Base-by-base conservation (phyloP, 2,329 filamentous ascomycete species). In the Grosmannia serpens region DNA sequence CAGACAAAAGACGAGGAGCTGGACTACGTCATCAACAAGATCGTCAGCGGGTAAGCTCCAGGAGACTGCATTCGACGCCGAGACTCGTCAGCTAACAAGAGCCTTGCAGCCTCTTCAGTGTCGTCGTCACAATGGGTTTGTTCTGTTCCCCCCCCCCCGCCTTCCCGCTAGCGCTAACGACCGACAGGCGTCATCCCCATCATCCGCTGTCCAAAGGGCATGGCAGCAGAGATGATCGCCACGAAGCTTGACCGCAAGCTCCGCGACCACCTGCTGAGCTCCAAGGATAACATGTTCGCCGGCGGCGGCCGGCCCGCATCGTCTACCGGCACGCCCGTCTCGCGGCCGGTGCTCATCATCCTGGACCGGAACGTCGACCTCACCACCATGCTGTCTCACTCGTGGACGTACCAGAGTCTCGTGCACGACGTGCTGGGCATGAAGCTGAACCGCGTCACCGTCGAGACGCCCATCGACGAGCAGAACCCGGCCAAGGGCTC, bases 351-450 rank as follows among this genome's bases (percentile, higher is more conserved):
- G 0, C 82, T 99, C 52, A 84, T 99, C 64, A 88, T 99, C 56
- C 86, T 97, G 53, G 94, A 99, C 72, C 86, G 94, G 65, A 97
- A 96, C 67, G 86, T 99, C 51, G 94, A 99, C 71, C 75, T 99
- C 57, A 90, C 96, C 63, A 91, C 94, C 2, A 97, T 99, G 94
- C 81, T 99, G n/a, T 96, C 92, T 17, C 94, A 99, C 73, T 96
- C 91, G 24, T 81, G 78, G 78, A 81, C 81, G 10, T 84, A 95
- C 66, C 91, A 95, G 70, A 94, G 89, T 9, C 76, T 96, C 13
- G 88, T 95, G 20, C 88, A 84, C 64, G 83, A 81, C 62, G 75
- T 81, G 20, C 74, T 80, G 56, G 74, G 74, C 62, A 77, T 78
- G 75, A 77, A 77, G 60, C 57, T 67, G 46, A 99, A 97, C 70